Percentiles rank a stretch among this genome's conserved stretches.
Conservation (phyloP, 2,329 filamentous ascomycete species). For the Beauveria brongniartii region DNA sequence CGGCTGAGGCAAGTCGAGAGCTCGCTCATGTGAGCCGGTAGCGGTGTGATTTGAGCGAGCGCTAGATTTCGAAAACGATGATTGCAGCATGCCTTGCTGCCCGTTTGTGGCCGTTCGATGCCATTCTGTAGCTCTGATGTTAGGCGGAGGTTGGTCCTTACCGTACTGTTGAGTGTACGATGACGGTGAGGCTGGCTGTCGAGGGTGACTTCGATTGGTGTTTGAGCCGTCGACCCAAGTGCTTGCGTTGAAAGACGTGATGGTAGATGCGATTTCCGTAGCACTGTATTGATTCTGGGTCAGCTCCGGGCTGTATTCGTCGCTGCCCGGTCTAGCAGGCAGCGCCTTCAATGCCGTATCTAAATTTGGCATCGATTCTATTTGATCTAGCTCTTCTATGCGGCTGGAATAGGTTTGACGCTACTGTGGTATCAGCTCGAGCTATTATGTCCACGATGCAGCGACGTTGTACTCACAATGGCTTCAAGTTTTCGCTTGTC, state of each 20-base stretch:
- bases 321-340: constrained; percentile 59
- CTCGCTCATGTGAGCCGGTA: background rate
- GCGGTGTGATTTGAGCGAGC: constrained; percentile 19
- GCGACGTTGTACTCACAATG: constrained; percentile 57
- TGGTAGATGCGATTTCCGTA: background rate
- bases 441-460: background rate
- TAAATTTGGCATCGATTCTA: constrained; percentile 45
- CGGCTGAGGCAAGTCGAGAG: constrained; percentile 52
- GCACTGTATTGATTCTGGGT: constrained; percentile 10
- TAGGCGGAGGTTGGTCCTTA: constrained; percentile 3
- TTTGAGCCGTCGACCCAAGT: background rate
- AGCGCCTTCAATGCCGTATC: constrained; percentile 61
- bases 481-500: constrained; percentile 86
- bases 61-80: constrained; percentile 46
- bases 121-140: constrained; percentile 8
- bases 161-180: background rate
- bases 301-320: constrained; percentile 18
- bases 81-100: constrained; percentile 31
- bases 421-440: constrained; percentile 33
- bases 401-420: constrained; percentile 83
- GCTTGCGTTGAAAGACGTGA: background rate
- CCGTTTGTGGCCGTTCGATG: background rate
- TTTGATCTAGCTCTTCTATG: constrained; percentile 75
- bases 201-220: background rate
- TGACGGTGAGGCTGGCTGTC: background rate